A percentile compares a stretch with the other conserved stretches of the same genome.
Evolutionary conservation across 2,329 filamentous ascomycete species (phyloP).

Genomic region (Thelonectria discophora): DNA sequence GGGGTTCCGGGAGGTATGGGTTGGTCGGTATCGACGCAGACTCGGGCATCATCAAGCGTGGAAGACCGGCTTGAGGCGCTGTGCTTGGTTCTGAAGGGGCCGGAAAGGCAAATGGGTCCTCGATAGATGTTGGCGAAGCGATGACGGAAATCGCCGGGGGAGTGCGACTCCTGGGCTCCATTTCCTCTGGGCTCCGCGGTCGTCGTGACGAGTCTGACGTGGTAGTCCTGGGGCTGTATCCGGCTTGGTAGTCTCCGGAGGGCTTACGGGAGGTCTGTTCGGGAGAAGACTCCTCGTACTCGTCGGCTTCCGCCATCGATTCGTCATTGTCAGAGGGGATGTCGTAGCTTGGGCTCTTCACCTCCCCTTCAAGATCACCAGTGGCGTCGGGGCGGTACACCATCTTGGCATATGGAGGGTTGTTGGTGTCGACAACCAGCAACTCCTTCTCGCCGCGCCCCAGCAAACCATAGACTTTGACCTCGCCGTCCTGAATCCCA

Average conservation of each 20-base stretch:
- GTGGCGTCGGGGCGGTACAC: slow-evolving; percentile 40
- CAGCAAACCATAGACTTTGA: slow-evolving; percentile 74
- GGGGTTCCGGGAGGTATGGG: slow-evolving; percentile 15
- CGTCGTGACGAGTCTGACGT: not conserved
- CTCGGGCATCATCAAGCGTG: slow-evolving; percentile 39
- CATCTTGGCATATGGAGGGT: slow-evolving; percentile 56
- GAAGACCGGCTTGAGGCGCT: slow-evolving; percentile 43
- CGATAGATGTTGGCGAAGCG: slow-evolving; percentile 2
- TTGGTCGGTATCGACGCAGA: slow-evolving; percentile 12
- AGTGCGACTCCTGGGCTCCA: not conserved
- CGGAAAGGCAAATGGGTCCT: slow-evolving; percentile 28
- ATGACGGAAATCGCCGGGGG: not conserved
- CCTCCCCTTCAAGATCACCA: not conserved
- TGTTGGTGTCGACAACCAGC: slow-evolving; percentile 71
- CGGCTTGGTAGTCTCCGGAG: not conserved
- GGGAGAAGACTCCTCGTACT: not conserved
- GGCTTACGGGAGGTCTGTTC: not conserved
- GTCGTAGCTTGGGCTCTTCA: not conserved
- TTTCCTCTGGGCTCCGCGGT: not conserved
- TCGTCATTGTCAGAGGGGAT: not conserved
- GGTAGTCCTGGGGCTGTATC: not conserved
- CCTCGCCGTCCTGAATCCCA: slow-evolving; percentile 70
- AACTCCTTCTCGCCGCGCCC: slow-evolving; percentile 76
- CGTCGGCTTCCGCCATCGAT: not conserved
- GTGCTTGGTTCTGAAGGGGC: slow-evolving; percentile 49